Base-by-base conservation (phyloP, 2,329 filamentous ascomycete genomes). In the Lachnellula cervina region DNA sequence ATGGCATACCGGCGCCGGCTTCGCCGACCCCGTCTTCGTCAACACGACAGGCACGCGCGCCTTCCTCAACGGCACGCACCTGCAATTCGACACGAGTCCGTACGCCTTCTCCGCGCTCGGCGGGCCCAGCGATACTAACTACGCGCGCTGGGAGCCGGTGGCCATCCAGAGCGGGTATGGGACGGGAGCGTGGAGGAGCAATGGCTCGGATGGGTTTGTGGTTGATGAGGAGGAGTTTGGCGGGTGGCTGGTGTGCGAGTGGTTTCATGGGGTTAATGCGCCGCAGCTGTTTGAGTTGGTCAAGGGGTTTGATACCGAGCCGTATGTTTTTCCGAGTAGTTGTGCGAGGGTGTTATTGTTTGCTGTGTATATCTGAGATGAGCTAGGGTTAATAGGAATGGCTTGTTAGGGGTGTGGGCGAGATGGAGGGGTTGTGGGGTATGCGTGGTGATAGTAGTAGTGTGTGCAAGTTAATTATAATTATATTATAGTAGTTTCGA, bases 201-300 rank as follows among this genome's bases (percentile, higher is more conserved):
- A 56, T 11, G 59, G 56, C 0, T 16, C 46, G 3, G 48, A 50
- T 19, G 64, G 63, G 1, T 48, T 65, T 17, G 46, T 55, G 23
- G 42, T 60, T 5, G 13, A 54, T n/a, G 35, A 57, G 19, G 49
- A 50, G 17, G 59, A 61, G 45, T 55, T 54, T 45, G 62, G 60
- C 57, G 64, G 64, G 0, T 66, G 64, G 63, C 17, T 65, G 16
- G 63, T 64, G 3, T 66, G 64, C n/a, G 61, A 65, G 38, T 65
- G 63, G 62, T 59, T 35, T 35, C 63, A 64, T 54, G 62, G 55
- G 0, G n/a, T 56, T 19, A 64, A 65, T 53, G 57, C 58, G 5
- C 63, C 62, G n/a, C 63, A 66, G 21, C 25, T 66, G 9, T 64
- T 66, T 34, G 55, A 62, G 49, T 43, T 64, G 51, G 60, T 64